Evolutionary conservation across 345 rosid species (phyloP).

Genomic region (Brassica carinata): DNA sequence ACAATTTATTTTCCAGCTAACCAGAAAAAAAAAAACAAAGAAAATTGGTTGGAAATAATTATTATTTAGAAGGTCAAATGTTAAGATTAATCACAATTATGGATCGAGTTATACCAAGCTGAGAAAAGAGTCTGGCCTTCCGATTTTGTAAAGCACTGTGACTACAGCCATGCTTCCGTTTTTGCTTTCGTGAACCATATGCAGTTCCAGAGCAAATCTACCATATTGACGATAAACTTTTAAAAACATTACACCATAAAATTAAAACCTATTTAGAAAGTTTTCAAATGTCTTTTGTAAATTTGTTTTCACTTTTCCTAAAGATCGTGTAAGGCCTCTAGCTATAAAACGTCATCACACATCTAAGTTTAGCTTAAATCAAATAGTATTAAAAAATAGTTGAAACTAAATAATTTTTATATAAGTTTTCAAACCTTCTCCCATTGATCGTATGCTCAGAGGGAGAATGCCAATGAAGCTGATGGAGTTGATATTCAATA

Average conservation of each 20-base stretch:
- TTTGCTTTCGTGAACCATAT: slow-evolving; percentile 75
- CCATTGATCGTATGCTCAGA: slow-evolving; percentile 79
- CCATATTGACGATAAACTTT: slow-evolving; percentile 4
- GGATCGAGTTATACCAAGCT: slow-evolving; percentile 44
- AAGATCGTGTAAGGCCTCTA: not conserved
- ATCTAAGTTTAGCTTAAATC: not conserved
- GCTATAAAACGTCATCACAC: not conserved
- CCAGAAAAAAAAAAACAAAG: not conserved
- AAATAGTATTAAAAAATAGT: not conserved
- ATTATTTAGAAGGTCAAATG: not conserved
- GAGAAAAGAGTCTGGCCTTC: slow-evolving; percentile 70
- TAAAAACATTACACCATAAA: not conserved
- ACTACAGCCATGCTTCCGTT: slow-evolving; percentile 67
- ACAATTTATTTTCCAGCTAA: slow-evolving; percentile 51
- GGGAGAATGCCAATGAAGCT: slow-evolving; percentile 86
- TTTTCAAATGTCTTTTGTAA: not conserved
- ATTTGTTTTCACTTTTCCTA: not conserved
- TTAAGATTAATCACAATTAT: not conserved
- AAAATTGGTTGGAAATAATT: not conserved
- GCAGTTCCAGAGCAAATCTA: slow-evolving; percentile 68
- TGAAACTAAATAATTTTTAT: not conserved
- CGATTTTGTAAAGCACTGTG: slow-evolving; percentile 68
- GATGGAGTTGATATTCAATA: slow-evolving; percentile 53
- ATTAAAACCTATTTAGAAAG: not conserved
- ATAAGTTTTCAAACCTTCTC: slow-evolving; percentile 44